These are phyloP conservation scores for Teunomyces funiuensis DNA, from an alignment of 805 yeast genomes.

Conservation along the genomic window DNA sequence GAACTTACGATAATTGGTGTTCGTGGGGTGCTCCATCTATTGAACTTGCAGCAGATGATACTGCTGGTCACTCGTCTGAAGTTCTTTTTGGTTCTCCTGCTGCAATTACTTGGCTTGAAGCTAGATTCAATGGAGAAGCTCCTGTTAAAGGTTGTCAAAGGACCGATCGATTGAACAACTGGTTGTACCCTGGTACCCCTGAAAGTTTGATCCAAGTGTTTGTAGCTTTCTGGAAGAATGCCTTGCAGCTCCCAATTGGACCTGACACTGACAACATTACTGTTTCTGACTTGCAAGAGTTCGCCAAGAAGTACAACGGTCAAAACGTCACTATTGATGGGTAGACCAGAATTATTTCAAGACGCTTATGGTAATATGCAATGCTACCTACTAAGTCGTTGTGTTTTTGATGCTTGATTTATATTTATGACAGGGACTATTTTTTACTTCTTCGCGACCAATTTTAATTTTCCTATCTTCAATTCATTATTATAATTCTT, in stretches of 20 bases:
- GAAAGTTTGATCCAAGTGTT: not conserved
- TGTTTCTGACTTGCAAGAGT: not conserved
- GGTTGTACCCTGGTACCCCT: slow-evolving; percentile 44
- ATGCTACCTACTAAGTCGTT: too few relatives aligned
- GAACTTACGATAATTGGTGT: slow-evolving; percentile 13
- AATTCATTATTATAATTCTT: too few relatives aligned
- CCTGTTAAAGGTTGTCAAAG: slow-evolving; percentile 18
- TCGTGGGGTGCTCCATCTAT: slow-evolving; percentile 7
- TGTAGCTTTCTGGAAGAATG: not conserved
- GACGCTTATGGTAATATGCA: too few relatives aligned
- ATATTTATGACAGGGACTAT: too few relatives aligned
- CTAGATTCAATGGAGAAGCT: slow-evolving; percentile 13
- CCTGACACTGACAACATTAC: not conserved
- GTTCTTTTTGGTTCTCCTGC: slow-evolving; percentile 11
- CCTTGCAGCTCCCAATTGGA: not conserved
- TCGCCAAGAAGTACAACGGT: not conserved
- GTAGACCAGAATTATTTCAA: too few relatives aligned
- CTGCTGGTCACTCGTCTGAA: slow-evolving; percentile 17
- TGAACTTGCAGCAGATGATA: slow-evolving; percentile 7
- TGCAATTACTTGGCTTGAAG: slow-evolving; percentile 19
- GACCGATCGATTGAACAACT: slow-evolving; percentile 43
- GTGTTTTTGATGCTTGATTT: too few relatives aligned
- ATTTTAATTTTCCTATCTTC: too few relatives aligned
- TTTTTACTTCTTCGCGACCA: too few relatives aligned
- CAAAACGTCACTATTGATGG: slow-evolving; percentile 1